These are phyloP conservation scores for Podosphaera leucotricha DNA, from an alignment of 2,329 filamentous ascomycete genomes.

Conservation along the genomic window DNA sequence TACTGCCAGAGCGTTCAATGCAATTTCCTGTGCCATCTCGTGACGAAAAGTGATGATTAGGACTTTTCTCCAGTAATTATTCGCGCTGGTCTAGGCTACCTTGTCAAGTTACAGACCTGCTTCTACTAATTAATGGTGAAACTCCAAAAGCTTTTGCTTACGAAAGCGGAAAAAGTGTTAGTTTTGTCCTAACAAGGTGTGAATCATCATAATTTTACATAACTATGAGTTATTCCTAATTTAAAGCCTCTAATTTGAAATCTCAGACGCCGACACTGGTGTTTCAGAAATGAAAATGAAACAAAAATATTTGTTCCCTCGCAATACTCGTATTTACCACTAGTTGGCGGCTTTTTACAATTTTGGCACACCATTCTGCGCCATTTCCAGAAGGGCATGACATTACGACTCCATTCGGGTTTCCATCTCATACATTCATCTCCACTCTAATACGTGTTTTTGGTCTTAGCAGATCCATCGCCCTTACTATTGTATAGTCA, in stretches of 20 bases:
- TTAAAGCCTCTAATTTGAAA: background rate
- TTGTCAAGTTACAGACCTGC: background rate
- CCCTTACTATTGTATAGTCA: too few relatives aligned
- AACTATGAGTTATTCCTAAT: background rate
- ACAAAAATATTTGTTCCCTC: background rate
- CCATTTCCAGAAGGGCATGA: too few relatives aligned
- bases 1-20: conserved; percentile 40
- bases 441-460: too few relatives aligned
- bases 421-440: too few relatives aligned
- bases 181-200: background rate
- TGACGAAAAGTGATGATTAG: background rate
- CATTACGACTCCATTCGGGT: too few relatives aligned
- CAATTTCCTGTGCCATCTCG: conserved; percentile 50
- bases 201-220: background rate
- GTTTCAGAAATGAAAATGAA: background rate
- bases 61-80: background rate
- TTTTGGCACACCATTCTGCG: too few relatives aligned
- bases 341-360: too few relatives aligned
- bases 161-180: too few relatives aligned
- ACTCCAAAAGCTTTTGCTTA: background rate
- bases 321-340: too few relatives aligned
- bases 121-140: background rate
- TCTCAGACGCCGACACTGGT: background rate
- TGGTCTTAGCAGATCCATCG: too few relatives aligned
- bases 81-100: background rate